phyloP scores from a whole-genome alignment of 1,284 basidiomycete species.

The Rhodotorula mucilaginosa region DNA sequence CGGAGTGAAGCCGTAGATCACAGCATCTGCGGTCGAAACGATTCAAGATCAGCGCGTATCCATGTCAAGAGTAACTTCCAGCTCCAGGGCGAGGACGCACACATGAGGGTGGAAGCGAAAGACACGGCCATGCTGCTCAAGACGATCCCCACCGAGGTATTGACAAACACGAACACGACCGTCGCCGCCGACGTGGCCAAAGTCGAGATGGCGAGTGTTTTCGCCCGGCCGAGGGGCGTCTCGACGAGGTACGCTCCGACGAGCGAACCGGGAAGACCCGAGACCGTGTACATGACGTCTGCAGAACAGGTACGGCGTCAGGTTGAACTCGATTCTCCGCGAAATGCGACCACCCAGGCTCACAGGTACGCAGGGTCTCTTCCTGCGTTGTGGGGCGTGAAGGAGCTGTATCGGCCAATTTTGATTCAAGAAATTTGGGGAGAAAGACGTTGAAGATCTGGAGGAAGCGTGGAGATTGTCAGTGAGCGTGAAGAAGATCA shows the following conservation, averaged over 20 bases:
- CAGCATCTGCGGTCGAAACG: conserved; percentile 29
- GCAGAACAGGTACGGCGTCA: background rate
- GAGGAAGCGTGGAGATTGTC: background rate
- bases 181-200: conserved; percentile 78
- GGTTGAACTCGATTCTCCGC: background rate
- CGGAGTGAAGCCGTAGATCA: conserved; percentile 44
- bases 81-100: conserved; percentile 55
- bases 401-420: conserved; percentile 48
- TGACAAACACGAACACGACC: conserved; percentile 66
- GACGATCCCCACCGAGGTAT: conserved; percentile 64
- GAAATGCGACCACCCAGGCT: conserved; percentile 47
- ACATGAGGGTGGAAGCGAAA: conserved; percentile 83
- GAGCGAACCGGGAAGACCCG: conserved; percentile 51
- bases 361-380: conserved; percentile 47
- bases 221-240: conserved; percentile 65
- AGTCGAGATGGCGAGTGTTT: conserved; percentile 77
- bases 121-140: conserved; percentile 75
- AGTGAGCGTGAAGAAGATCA: accelerated
- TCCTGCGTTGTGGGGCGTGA: conserved; percentile 3
- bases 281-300: conserved; percentile 35
- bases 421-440: conserved; percentile 77
- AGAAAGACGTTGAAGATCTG: conserved; percentile 96
- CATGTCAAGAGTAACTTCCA: background rate
- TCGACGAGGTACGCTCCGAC: conserved; percentile 88
- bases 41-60: no score